phyloP scores from a whole-genome alignment of 768 basidiomycete species.

The Suillus cothurnatus region DNA sequence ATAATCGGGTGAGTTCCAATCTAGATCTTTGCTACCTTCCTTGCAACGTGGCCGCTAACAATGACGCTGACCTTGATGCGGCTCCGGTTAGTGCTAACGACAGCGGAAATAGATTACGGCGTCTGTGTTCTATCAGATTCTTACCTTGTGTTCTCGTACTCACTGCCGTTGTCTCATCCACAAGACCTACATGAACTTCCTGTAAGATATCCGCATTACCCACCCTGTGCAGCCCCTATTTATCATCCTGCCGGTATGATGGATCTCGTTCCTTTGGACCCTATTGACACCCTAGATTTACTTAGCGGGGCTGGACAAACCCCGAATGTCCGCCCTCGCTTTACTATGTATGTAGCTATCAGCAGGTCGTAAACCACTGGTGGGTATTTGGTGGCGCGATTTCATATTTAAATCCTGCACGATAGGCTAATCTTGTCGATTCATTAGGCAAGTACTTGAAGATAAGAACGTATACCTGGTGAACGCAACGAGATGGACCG shows the following conservation, averaged over 20 bases:
- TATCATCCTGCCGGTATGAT: slow-evolving; percentile 52
- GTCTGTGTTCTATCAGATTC: slow-evolving; percentile 45
- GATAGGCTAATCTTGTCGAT: background rate
- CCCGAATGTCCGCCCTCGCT: slow-evolving; percentile 46
- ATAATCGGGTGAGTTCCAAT: slow-evolving; percentile 48
- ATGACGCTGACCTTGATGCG: background rate
- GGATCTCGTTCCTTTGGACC: background rate
- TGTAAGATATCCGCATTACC: slow-evolving; percentile 44
- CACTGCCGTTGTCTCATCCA: slow-evolving; percentile 6
- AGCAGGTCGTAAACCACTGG: slow-evolving; percentile 46
- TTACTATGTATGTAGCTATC: slow-evolving; percentile 50
- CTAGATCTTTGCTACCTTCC: background rate
- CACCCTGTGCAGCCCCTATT: slow-evolving; percentile 51
- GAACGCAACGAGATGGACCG: slow-evolving; percentile 59
- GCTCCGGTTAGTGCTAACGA: slow-evolving; percentile 49
- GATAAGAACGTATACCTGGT: slow-evolving; percentile 54
- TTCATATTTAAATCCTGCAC: background rate
- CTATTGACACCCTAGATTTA: background rate
- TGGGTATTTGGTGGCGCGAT: slow-evolving; percentile 16
- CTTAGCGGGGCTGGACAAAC: slow-evolving; percentile 59
- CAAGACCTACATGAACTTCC: slow-evolving; percentile 51
- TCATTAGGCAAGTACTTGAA: slow-evolving; percentile 39
- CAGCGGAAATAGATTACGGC: slow-evolving; percentile 51
- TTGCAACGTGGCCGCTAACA: slow-evolving; percentile 5
- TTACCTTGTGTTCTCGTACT: slow-evolving; percentile 9